Evolutionary conservation across 2,329 filamentous ascomycete genomes (phyloP), one percentile per base, ranked within the genome.

Genomic region (Simplicillium aogashimaense): DNA sequence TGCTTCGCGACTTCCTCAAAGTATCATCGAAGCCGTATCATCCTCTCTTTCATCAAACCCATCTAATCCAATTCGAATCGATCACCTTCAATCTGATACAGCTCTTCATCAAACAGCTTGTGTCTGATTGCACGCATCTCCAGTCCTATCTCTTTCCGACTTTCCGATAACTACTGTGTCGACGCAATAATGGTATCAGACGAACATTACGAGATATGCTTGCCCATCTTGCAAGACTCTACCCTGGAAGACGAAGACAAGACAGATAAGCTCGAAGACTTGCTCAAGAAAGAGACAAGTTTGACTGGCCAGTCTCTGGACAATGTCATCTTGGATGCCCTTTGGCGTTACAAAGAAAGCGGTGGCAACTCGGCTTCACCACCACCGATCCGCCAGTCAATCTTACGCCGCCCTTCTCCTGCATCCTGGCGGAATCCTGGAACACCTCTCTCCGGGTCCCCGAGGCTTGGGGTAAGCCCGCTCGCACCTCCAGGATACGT

Each of bases 161-260:
- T 25, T 9, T 25, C 20, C 20, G 20, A 25, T 25, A 5, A 25
- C 9, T 9, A 25, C 9, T 9, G 20, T 25, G 6, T 25, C 20
- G 20, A 25, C 20, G 20, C 20, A 25, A 74, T 46, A 58, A 95
- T 97, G 90, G 81, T 95, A 47, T 86, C 89, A 53, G 90, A 97
- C 70, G 81, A 89, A 52, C 80, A 90, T 41, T 94, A 94, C 69
- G 88, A 95, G 53, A 76, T 92, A 55, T 95, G 88, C 61, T 78
- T 94, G 58, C 86, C 87, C 39, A 77, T 95, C 56, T 76, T 98
- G 48, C 81, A 92, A 66, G 83, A 95, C 64, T 67, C 78, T 43
- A 71, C 74, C 41, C 72, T 95, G 45, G 86, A 94, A 53, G 92
- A 97, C 47, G 92, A 98, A 64, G 90, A 95, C 56, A 94, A 92